Evolutionary conservation across 169 alveolate species (phyloP).

Genomic region (Babesia ovata): DNA sequence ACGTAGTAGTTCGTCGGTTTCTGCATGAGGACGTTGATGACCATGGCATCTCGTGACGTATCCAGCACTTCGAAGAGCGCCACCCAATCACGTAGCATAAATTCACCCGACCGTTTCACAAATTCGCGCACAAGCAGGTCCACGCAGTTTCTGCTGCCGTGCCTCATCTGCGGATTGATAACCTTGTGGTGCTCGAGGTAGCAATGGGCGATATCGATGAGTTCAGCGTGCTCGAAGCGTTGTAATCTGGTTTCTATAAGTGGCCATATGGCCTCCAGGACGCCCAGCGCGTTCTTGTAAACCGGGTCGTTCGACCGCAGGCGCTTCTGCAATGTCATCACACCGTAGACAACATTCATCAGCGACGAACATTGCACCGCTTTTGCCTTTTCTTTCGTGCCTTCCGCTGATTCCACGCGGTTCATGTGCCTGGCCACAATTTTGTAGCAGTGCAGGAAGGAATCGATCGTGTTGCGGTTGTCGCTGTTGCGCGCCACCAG

Average conservation of each 20-base stretch:
- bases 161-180: conserved; percentile 15
- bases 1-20: conserved; percentile 23
- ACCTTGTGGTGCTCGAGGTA: conserved; percentile 19
- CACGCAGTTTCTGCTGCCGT: conserved; percentile 29
- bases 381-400: neutral
- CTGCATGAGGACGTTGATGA: conserved; percentile 17
- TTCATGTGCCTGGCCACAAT: conserved; percentile 1
- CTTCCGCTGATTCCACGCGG: neutral
- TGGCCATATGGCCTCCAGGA: conserved; percentile 33
- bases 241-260: neutral
- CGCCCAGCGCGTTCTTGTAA: neutral
- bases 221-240: neutral
- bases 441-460: conserved; percentile 15
- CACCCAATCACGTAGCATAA: conserved; percentile 27
- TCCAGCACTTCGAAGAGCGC: conserved; percentile 24
- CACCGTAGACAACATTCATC: conserved; percentile 16
- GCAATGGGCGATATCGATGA: conserved; percentile 15
- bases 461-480: conserved; percentile 30
- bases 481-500: conserved; percentile 31
- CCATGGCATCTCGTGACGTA: conserved; percentile 20
- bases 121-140: conserved; percentile 20
- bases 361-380: neutral
- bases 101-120: neutral
- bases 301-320: conserved; percentile 15
- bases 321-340: conserved; percentile 12